Evolutionary conservation across 2,329 filamentous ascomycete species (phyloP), one percentile per base, ranked within the genome.

Genomic region (Fusarium ambrosium): DNA sequence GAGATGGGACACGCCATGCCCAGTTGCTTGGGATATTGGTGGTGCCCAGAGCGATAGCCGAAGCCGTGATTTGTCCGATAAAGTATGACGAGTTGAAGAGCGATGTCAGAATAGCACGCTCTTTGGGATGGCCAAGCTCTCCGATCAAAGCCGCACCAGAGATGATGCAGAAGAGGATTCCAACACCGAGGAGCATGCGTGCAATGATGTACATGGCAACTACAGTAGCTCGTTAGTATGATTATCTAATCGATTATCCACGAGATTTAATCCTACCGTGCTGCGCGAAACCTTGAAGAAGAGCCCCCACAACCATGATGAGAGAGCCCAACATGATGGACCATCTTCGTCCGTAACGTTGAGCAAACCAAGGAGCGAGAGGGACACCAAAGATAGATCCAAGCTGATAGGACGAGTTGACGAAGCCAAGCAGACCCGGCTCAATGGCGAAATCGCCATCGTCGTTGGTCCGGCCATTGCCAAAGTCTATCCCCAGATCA

Each of bases 101-200:
- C 1, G 76, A 78, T 3, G 76, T 78, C 63, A 91, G 75, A n/a
- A 88, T 83, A 1, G 89, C 84, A 70, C 90, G 88, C 79, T 91
- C 89, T 78, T 90, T 91, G 4, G 90, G 90, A 76, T 91, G 87
- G 1, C 86, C 89, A 29, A 92, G 82, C 77, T 92, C 90, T 80
- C 89, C 89, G 32, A 92, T 89, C 60, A 91, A 81, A 37, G 87
- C 85, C 1, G 89, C 88, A 6, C 88, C 89, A 3, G 88, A 87
- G 37, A 91, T 87, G 70, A 91, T 91, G 69, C 86, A 88, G 73
- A 89, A 90, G 0, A 88, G 87, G 58, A 92, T 89, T n/a, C 90
- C 90, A 27, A 89, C 87, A 18, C 90, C 90, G n/a, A 92, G 86
- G 29, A 92, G 82, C 68, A 90, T 85, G 65, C 90, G 88, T 14